These are phyloP conservation scores for Colletotrichum sp. DNA, from an alignment of 2,329 filamentous ascomycete species.

Conservation along the genomic window DNA sequence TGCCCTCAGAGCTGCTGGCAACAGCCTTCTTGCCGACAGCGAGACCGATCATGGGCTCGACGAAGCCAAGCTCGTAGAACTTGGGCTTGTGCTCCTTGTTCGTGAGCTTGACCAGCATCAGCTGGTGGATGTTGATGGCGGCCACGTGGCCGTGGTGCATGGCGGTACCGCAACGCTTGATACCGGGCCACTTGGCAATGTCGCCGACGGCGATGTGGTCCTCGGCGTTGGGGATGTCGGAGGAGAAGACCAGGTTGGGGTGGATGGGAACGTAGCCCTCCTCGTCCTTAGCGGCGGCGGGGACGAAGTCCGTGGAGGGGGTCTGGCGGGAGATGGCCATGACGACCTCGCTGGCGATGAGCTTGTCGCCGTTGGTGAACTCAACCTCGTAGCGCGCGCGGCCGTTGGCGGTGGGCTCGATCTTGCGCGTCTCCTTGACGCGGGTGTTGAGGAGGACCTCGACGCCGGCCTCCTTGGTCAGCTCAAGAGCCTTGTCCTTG, in stretches of 20 bases:
- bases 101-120: conserved; percentile 50
- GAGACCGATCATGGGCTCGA: conserved; percentile 71
- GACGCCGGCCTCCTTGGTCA: conserved; percentile 67
- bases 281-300: conserved; percentile 59
- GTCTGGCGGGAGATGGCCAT: conserved; percentile 69
- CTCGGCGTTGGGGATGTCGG: conserved; percentile 57
- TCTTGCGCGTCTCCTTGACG: conserved; percentile 51
- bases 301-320: conserved; percentile 68
- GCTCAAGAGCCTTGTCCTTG: conserved; percentile 63
- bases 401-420: conserved; percentile 43
- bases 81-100: conserved; percentile 39
- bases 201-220: conserved; percentile 75
- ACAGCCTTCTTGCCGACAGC: conserved; percentile 74
- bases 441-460: conserved; percentile 67
- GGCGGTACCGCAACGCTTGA: conserved; percentile 78
- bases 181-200: conserved; percentile 72
- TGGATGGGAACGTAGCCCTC: conserved; percentile 70
- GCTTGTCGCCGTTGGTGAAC: conserved; percentile 62
- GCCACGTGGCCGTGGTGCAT: conserved; percentile 74
- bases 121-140: conserved; percentile 70
- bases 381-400: conserved; percentile 50
- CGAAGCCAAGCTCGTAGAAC: conserved; percentile 53
- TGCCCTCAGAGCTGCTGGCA: conserved; percentile 63
- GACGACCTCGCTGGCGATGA: conserved; percentile 69
- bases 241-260: conserved; percentile 58